A percentile compares a stretch with the other conserved stretches of the same genome.
phyloP scores from a whole-genome alignment of 164 flowering plant genomes.

The Annona squamosa region DNA sequence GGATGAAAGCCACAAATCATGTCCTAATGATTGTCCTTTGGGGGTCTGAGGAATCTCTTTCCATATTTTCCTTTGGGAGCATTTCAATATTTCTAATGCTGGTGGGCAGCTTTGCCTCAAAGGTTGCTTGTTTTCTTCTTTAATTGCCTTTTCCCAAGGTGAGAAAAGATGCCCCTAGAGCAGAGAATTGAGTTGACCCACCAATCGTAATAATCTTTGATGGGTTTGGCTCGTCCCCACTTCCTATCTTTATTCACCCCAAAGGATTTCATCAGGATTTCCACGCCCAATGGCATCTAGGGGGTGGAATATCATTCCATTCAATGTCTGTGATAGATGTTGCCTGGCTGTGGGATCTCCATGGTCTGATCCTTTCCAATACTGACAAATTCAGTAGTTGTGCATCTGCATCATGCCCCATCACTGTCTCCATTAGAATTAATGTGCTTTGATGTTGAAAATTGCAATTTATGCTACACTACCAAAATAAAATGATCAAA shows the following conservation, averaged over 20 bases:
- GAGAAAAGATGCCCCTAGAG: background rate
- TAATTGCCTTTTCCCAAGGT: background rate
- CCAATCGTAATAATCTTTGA: background rate
- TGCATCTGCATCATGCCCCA: no score
- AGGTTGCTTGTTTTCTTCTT: background rate
- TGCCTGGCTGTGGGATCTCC: no score
- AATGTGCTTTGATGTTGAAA: no score
- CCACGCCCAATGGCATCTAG: background rate
- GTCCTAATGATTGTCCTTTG: background rate
- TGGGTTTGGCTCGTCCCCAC: background rate
- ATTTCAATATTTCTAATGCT: background rate
- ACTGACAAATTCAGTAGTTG: no score
- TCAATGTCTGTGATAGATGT: no score
- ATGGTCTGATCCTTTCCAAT: no score
- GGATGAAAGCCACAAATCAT: background rate
- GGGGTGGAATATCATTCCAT: background rate
- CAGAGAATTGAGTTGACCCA: background rate
- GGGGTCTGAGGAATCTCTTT: background rate
- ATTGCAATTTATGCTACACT: no score
- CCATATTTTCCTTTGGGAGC: background rate
- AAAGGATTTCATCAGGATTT: background rate
- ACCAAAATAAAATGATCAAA: no score
- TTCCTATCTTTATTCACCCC: background rate
- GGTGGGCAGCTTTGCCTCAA: background rate
- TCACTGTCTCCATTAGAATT: no score